Evolutionary conservation across 768 basidiomycete genomes (phyloP).

Genomic region (Leccinum truebloodii): DNA sequence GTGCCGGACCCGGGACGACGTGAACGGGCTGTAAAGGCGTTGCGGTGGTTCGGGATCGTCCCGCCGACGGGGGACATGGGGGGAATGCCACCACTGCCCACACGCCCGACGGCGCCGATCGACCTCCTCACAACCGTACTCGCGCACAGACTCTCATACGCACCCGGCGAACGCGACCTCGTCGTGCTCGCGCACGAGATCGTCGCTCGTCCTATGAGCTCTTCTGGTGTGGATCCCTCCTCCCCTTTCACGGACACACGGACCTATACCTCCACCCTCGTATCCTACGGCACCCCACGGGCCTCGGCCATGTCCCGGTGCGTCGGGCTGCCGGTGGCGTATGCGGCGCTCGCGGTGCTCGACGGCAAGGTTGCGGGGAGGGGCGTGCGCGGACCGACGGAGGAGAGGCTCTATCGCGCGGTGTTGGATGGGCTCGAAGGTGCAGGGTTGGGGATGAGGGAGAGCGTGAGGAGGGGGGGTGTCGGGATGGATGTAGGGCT

Average conservation of each 20-base stretch:
- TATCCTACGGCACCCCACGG: slow-evolving; percentile 56
- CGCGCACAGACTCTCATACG: slow-evolving; percentile 69
- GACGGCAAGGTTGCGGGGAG: slow-evolving; percentile 54
- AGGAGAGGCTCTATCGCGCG: slow-evolving; percentile 56
- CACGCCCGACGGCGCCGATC: slow-evolving; percentile 49
- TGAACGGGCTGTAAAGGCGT: slow-evolving; percentile 38
- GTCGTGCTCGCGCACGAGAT: slow-evolving; percentile 87
- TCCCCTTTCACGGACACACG: slow-evolving; percentile 35
- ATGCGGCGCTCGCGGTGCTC: slow-evolving; percentile 70
- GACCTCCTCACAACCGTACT: slow-evolving; percentile 77
- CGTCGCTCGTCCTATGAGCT: slow-evolving; percentile 39
- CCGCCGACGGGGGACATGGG: slow-evolving; percentile 11
- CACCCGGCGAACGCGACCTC: slow-evolving; percentile 74
- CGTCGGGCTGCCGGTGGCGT: slow-evolving; percentile 85
- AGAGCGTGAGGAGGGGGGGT: no score
- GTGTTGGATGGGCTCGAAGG: slow-evolving; percentile 55
- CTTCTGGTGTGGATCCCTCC: no score
- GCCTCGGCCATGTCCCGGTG: slow-evolving; percentile 89
- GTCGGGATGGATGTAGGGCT: slow-evolving; percentile 49
- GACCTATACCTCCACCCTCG: slow-evolving; percentile 60
- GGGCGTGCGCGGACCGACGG: slow-evolving; percentile 72
- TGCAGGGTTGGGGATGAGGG: no score
- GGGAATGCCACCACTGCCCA: slow-evolving; percentile 45
- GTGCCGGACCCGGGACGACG: slow-evolving; percentile 14
- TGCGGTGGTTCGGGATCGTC: slow-evolving; percentile 41